Evolutionary conservation across 345 rosid species (phyloP), one percentile per base, ranked within the genome.

Genomic region (Anastatica hierochuntica): DNA sequence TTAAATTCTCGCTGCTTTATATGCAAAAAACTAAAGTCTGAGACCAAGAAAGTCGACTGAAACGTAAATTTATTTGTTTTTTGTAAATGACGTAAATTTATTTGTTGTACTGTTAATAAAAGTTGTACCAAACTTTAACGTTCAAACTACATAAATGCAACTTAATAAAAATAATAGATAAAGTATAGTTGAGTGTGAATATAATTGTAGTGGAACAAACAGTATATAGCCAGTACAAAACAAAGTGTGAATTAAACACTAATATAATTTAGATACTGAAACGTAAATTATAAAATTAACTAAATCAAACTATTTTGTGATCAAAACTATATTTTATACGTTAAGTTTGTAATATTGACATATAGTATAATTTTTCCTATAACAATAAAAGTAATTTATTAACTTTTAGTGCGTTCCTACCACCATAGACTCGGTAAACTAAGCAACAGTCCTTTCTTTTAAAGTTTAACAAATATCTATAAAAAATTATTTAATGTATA

Each of bases 1-100:
- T 29, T 29, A 6, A 66, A 24, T 58, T 37, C 60, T 51, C 49
- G 8, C 43, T 66, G 55, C 71, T 66, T 58, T 58, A 52, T 44
- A 51, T 45, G n/a, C n/a, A n/a, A n/a, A n/a, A n/a, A n/a, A n/a
- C n/a, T n/a, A n/a, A n/a, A n/a, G n/a, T n/a, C n/a, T 12, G 45
- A 65, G 14, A 17, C 24, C 44, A 6, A 56, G 37, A 59, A 45
- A 59, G 55, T 56, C 43, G 42, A 38, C 36, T 15, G 34, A 38
- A 66, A 58, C 35, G 54, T 44, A 44, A 45, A 43, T 51, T 45
- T 58, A 52, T 66, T 52, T 8, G 60, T 27, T n/a, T n/a, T n/a
- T n/a, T n/a, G n/a, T n/a, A n/a, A n/a, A n/a, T n/a, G n/a, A n/a
- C n/a, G n/a, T n/a, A n/a, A n/a, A n/a, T n/a, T n/a, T n/a, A n/a